A percentile compares a stretch with the other conserved stretches of the same genome.
These are phyloP conservation scores for Pseudogymnoascus sp. DNA, from an alignment of 2,329 filamentous ascomycete species.

Conservation along the genomic window DNA sequence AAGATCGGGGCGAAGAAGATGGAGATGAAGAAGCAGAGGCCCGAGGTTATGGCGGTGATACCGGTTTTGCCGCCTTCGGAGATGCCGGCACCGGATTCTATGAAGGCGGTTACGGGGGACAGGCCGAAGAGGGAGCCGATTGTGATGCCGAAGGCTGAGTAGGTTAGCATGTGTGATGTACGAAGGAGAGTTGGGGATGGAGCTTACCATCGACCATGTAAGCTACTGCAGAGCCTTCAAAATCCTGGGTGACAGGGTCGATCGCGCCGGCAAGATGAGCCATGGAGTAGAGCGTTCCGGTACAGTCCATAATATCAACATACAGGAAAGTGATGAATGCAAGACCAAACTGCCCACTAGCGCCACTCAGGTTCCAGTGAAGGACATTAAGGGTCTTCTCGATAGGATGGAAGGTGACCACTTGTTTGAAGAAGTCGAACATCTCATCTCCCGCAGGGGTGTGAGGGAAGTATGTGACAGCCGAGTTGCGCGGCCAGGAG, in stretches of 20 bases:
- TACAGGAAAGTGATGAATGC: constrained; percentile 85
- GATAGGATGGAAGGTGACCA: constrained; percentile 78
- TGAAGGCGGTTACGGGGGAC: constrained; percentile 76
- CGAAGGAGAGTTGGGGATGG: neutral
- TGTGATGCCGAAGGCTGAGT: constrained; percentile 46
- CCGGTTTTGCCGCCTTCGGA: constrained; percentile 80
- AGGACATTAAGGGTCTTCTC: constrained; percentile 59
- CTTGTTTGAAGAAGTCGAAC: constrained; percentile 83
- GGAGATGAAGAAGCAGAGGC: constrained; percentile 76
- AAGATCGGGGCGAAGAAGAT: constrained; percentile 89
- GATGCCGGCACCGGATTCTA: constrained; percentile 85
- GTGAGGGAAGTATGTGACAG: constrained; percentile 75
- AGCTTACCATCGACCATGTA: constrained; percentile 65
- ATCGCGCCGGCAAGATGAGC: constrained; percentile 73
- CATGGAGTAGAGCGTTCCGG: constrained; percentile 84
- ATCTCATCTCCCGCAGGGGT: constrained; percentile 56
- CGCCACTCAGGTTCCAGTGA: constrained; percentile 57
- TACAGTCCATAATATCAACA: constrained; percentile 81
- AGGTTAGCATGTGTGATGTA: neutral
- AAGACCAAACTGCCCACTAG: constrained; percentile 66
- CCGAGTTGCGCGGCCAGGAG: constrained; percentile 72
- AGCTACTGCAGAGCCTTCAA: constrained; percentile 74
- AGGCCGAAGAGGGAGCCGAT: constrained; percentile 71
- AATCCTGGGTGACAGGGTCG: constrained; percentile 75
- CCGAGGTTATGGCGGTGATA: constrained; percentile 69